Evolutionary conservation across 2,329 filamentous ascomycete species (phyloP), one percentile per base, ranked within the genome.

Genomic region (Sclerotinia borealis): DNA sequence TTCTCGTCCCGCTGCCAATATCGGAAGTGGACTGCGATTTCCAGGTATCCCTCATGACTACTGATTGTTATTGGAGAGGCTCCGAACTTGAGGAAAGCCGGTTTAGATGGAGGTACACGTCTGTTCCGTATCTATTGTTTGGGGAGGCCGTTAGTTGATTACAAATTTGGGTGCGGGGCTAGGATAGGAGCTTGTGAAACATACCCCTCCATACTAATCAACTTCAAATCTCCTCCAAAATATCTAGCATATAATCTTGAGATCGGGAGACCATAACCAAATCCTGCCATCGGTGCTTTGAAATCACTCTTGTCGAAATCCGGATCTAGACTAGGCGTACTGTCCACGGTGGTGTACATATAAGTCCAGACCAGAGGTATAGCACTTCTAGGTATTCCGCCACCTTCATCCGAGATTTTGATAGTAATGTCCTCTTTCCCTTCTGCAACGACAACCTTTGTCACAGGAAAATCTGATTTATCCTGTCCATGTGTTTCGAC

Each of bases 351-450:
- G 41, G 95, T 99, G 77, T 99, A 99, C 95, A 98, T 99, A 77
- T 99, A 99, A 15, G 95, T 99, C 95, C 95, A 99, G n/a, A 98
- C 95, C 17, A 99, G 83, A 6, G 95, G 95, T 68, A 99, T 98
- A 59, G 92, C 86, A 71, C 90, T 96, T 72, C 95, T 83, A 0
- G 95, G 92, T 60, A 99, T 98, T 66, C 95, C 95, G 68, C 95
- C 95, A 64, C 95, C 95, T 78, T 99, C 95, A 75, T 99, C 95
- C 5, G 90, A 91, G 71, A 99, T 90, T 79, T 99, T 99, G 80
- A 99, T 97, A 6, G 95, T 99, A 72, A 99, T 99, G 73, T 99
- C 95, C 78, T 99, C 95, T 75, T 95, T 93, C 64, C 95, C 95
- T 77, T 99, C 93, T 37, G 95, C 95, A 36, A 99, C 92, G 66